Evolutionary conservation across 805 yeast genomes (phyloP).

Genomic region (Ascoidea asiatica): DNA sequence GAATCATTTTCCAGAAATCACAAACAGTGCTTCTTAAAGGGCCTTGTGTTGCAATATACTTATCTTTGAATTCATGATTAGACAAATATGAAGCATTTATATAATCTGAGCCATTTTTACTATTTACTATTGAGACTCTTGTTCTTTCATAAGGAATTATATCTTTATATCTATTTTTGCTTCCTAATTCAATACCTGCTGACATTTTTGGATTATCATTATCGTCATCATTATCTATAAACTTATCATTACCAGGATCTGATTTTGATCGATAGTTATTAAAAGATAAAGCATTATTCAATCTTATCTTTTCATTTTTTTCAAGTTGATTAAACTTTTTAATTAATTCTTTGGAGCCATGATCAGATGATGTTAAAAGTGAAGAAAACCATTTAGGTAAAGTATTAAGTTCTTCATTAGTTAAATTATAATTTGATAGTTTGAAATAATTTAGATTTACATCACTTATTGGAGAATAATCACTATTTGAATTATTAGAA

Average conservation of each 20-base stretch:
- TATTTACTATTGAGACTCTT: constrained; percentile 44
- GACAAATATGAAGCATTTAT: constrained; percentile 76
- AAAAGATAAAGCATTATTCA: constrained; percentile 25
- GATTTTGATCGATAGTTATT: constrained; percentile 9
- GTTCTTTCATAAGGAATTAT: constrained; percentile 81
- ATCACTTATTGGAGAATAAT: constrained; percentile 2
- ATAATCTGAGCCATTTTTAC: constrained; percentile 34
- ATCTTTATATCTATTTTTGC: constrained; percentile 78
- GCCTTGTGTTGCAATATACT: constrained; percentile 83
- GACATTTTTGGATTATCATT: constrained; percentile 33
- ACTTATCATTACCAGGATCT: constrained; percentile 7
- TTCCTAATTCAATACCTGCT: constrained; percentile 70
- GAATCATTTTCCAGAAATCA: constrained; percentile 76
- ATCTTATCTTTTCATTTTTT: constrained; percentile 51
- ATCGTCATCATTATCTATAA: constrained; percentile 4
- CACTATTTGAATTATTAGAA: background rate
- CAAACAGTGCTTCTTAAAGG: constrained; percentile 62
- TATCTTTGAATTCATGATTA: constrained; percentile 24
- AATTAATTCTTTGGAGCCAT: constrained; percentile 12
- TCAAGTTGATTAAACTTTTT: constrained; percentile 57
- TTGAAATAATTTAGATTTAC: constrained; percentile 8
- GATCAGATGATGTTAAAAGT: constrained; percentile 11
- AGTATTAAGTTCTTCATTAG: constrained; percentile 10
- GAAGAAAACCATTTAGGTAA: constrained; percentile 45
- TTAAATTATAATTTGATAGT: constrained; percentile 9